Evolutionary conservation across 1,139 yeast genomes (phyloP), one percentile per base, ranked within the genome.

Genomic region (Sugiyamaella pinicola): DNA sequence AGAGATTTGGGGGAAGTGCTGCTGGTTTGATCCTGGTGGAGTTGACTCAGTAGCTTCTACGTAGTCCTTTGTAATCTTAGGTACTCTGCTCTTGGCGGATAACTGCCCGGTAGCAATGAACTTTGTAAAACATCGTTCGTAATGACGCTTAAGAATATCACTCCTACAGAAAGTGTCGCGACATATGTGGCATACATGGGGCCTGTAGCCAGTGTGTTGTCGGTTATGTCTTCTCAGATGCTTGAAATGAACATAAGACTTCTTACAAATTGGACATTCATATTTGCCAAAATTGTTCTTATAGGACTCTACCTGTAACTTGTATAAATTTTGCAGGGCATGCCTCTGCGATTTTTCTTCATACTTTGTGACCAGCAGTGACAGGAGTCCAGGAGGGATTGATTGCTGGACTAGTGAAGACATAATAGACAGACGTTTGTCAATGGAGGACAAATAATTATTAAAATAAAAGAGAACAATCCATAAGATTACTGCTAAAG

Each of bases 171-270:
- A 67, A 17, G 61, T 55, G 21, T 61, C 61, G 6, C 54, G 41
- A 55, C 70, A 67, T 45, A 59, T 55, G 12, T 55, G 55, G 51
- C 70, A 67, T 10, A 56, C 61, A 49, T 64, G 65, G 6, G 69
- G 69, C 39, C 65, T 56, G 39, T 63, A 60, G 21, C 70, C 70
- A n/a, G 69, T 66, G 55, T 67, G 72, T 18, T 63, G 55, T 45
- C 67, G 56, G 58, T 62, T 59, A 52, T 69, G 72, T 12, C 72
- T 62, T 51, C 65, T 64, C 31, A 69, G 60, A 46, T 69, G 72
- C 55, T 69, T 69, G 49, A 65, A 64, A 49, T 69, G 69, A 28
- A 67, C 64, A 50, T 69, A 69, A 7, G 68, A 53, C 35, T 64
- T 61, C 35, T 60, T 58, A 51, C 72, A 69, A 15, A 40, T 50